These are phyloP conservation scores for Camellia oleifera DNA, from an alignment of 179 eudicot genomes.

Conservation along the genomic window DNA sequence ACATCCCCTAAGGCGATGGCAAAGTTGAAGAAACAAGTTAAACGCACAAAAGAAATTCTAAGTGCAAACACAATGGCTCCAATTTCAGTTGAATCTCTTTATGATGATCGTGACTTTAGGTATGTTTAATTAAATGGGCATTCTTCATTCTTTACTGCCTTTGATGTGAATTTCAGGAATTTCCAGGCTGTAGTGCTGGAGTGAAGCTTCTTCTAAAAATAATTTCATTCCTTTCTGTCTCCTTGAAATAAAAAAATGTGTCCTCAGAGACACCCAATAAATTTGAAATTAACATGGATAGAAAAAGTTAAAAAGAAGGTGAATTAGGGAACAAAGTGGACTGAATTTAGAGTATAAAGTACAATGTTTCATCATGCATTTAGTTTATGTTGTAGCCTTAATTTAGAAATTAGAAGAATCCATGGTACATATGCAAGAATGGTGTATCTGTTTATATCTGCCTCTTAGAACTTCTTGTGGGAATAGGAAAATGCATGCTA, in stretches of 20 bases:
- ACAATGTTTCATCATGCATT: neutral
- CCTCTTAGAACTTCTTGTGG: too few species aligned
- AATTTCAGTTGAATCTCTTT: slow-evolving; percentile 88
- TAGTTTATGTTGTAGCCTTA: neutral
- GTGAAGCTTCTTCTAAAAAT: neutral
- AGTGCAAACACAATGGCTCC: slow-evolving; percentile 95
- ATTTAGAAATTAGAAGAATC: neutral
- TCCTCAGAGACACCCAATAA: neutral
- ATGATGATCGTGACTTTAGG: slow-evolving; percentile 97
- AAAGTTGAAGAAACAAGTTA: slow-evolving; percentile 96
- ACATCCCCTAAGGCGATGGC: slow-evolving; percentile 94
- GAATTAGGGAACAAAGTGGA: neutral
- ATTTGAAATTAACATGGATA: neutral
- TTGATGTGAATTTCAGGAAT: neutral
- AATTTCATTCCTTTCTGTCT: neutral
- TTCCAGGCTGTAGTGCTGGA: neutral
- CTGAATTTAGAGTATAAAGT: neutral
- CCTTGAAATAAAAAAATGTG: neutral
- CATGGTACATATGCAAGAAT: neutral
- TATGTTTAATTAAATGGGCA: slow-evolving; percentile 17
- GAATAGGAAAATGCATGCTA: too few species aligned
- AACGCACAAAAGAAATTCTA: slow-evolving; percentile 93
- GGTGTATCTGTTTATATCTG: too few species aligned
- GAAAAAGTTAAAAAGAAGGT: neutral
- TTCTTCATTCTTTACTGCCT: neutral